A percentile compares a stretch with the other conserved stretches of the same genome.
phyloP scores from a whole-genome alignment of 441 rosid species.

The Viola pubescens region DNA sequence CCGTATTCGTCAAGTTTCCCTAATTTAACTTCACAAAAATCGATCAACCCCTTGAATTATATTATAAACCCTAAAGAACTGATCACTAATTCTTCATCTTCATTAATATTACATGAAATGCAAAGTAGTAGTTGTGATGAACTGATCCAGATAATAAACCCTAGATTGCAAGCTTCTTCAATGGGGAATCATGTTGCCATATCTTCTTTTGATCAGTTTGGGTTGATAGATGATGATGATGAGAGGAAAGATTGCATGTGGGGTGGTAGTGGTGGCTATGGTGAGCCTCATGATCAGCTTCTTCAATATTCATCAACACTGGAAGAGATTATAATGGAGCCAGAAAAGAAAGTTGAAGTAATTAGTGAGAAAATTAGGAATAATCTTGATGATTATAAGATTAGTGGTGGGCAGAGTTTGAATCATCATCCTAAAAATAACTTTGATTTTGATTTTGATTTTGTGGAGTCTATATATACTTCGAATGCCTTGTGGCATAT shows the following conservation, averaged over 20 bases:
- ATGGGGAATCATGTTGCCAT: no score
- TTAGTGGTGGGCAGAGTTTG: slow-evolving; percentile 6
- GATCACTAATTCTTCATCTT: background rate
- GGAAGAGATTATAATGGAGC: background rate
- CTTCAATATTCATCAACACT: slow-evolving; percentile 3
- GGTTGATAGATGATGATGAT: no score
- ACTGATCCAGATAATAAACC: no score
- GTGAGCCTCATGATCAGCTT: slow-evolving; percentile 12
- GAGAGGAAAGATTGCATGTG: no score
- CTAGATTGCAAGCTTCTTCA: no score
- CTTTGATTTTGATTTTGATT: slow-evolving; percentile 21
- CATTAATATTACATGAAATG: slow-evolving; percentile 4
- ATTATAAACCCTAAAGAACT: no score
- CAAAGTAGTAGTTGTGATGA: no score
- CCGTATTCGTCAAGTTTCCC: slow-evolving; percentile 13
- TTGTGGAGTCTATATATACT: slow-evolving; percentile 22
- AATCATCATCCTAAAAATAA: slow-evolving; percentile 17
- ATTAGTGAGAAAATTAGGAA: background rate
- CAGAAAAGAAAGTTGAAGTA: background rate
- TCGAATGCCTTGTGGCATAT: slow-evolving; percentile 26
- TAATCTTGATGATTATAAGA: background rate
- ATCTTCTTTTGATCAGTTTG: no score
- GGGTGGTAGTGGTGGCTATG: slow-evolving; percentile 14
- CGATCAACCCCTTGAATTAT: no score
- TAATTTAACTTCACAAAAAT: slow-evolving; percentile 10